Evolutionary conservation across 345 rosid genomes (phyloP), one percentile per base, ranked within the genome.

Genomic region (Ceriops decandra): DNA sequence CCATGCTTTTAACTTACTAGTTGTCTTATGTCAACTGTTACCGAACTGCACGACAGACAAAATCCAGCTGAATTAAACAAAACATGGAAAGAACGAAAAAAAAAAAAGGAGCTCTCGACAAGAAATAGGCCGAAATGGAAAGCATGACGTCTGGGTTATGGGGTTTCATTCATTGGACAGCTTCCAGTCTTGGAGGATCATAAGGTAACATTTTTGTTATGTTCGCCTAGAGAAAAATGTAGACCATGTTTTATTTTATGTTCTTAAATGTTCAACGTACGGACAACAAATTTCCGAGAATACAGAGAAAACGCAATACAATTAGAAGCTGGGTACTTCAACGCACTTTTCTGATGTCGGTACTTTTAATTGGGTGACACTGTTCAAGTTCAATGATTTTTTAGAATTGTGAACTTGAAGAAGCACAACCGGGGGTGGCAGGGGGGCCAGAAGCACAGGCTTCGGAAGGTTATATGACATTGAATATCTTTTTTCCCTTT

Each of bases 101-200:
- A 13, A 7, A 54, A 11, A 9, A 10, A n/a, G 13, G 16, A 22
- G 21, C 28, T 21, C 1, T 54, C 28, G 9, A 38, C 15, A 38
- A 38, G 15, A 38, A 38, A 38, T 26, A 67, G 60, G 19, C 70
- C 33, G 62, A 52, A 63, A 68, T 53, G 54, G 71, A 38, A 64
- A 42, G 54, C 32, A 47, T 53, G 63, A 16, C 30, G 31, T 27
- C 56, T 64, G 57, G 68, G 38, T 27, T 26, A 7, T 49, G 57
- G 20, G 20, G 21, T 17, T 46, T 42, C 10, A 33, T 33, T 0
- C 6, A 63, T 2, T 57, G 60, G 22, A 27, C 19, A 60, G 2
- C 47, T 68, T 63, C 65, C 68, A 64, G 35, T 7, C 38, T 30
- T 60, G 63, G 66, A 65, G 60, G 9, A 53, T 21, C 47, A 68